Evolutionary conservation across 352 stramenopile genomes (phyloP).

Genomic region (Pythium biforme): DNA sequence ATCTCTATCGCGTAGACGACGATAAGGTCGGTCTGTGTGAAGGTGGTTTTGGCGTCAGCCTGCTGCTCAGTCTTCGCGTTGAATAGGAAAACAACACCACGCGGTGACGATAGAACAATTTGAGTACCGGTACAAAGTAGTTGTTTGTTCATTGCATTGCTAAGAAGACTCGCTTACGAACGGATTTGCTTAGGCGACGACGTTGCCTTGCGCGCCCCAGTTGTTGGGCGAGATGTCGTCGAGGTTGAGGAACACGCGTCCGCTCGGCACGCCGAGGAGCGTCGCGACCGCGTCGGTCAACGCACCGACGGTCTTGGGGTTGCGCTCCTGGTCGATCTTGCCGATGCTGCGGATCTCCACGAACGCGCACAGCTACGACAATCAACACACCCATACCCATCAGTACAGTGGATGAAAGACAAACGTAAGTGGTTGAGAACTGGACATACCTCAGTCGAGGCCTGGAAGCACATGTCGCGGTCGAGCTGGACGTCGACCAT

Average conservation of each 20-base stretch:
- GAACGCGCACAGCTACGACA: slow-evolving; percentile 37
- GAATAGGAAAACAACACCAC: too few relatives aligned
- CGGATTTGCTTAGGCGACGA: background rate
- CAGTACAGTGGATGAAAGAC: background rate
- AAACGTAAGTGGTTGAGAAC: background rate
- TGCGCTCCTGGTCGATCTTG: slow-evolving; percentile 32
- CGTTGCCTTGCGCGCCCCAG: slow-evolving; percentile 25
- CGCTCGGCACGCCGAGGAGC: slow-evolving; percentile 23
- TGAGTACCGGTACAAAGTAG: too few relatives aligned
- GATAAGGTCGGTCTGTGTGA: too few relatives aligned
- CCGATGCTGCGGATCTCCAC: slow-evolving; percentile 39
- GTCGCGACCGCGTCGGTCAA: slow-evolving; percentile 31
- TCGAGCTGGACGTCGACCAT: slow-evolving; percentile 48
- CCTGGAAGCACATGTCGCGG: slow-evolving; percentile 37
- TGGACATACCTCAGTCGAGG: slow-evolving; percentile 32
- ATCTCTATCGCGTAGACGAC: too few relatives aligned
- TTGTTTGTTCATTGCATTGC: too few relatives aligned
- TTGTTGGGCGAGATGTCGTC: slow-evolving; percentile 32
- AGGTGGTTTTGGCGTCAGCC: too few relatives aligned
- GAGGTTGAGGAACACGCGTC: slow-evolving; percentile 34
- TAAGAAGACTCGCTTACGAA: too few relatives aligned
- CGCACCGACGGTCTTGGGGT: slow-evolving; percentile 30
- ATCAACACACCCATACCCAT: background rate
- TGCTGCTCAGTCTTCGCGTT: too few relatives aligned
- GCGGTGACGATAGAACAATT: too few relatives aligned